These are phyloP conservation scores for Backusella liffmaniae DNA, from an alignment of 192 early-diverging fungal genomes.

Conservation along the genomic window DNA sequence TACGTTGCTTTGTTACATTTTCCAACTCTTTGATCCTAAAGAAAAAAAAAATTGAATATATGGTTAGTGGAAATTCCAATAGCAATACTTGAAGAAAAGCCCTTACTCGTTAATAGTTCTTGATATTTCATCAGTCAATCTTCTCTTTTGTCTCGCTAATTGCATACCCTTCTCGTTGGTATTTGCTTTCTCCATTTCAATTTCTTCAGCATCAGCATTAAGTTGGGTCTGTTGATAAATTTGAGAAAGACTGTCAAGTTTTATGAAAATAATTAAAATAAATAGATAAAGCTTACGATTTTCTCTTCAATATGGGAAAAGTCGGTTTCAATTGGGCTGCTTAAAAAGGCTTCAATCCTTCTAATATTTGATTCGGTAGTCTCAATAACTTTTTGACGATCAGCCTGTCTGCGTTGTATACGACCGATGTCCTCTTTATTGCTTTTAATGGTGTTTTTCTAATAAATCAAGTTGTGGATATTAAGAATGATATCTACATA, in stretches of 20 bases:
- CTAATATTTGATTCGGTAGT: background rate
- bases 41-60: background rate
- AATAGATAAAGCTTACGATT: background rate
- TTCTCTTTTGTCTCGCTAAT: constrained; percentile 13
- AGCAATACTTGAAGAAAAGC: background rate
- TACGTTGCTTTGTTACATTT: constrained; percentile 50
- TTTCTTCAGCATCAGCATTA: background rate
- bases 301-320: background rate
- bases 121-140: constrained; percentile 18
- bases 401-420: background rate
- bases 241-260: background rate
- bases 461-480: background rate
- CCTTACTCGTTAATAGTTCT: constrained; percentile 30
- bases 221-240: background rate
- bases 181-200: background rate
- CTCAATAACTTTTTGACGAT: background rate
- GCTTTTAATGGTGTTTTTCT: background rate
- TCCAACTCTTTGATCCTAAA: constrained; percentile 58
- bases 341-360: background rate
- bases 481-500: no score
- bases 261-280: background rate
- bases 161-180: constrained; percentile 21
- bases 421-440: background rate
- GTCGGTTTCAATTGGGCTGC: background rate
- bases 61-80: background rate